Base-by-base conservation (phyloP, 176 grass and related monocot species). In the Metroxylon sagu region DNA sequence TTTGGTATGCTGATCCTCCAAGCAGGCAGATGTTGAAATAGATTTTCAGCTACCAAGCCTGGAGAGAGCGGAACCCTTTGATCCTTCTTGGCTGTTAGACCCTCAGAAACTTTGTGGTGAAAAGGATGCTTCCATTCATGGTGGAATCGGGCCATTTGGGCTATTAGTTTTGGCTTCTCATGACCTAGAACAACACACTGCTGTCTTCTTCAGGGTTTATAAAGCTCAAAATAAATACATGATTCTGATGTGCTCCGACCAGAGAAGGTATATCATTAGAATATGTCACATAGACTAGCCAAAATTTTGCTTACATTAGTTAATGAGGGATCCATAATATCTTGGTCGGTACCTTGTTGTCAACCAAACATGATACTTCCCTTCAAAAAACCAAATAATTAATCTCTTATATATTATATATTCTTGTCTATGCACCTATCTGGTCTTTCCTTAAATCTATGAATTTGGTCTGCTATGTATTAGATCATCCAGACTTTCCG, bases 21-120 rank as follows among this genome's bases (percentile, higher is more conserved):
- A 60, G 79, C 71, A 95, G 85, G 85, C 77, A 54, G 91, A 96
- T 74, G 77, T 96, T 19, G 91, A 96, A 54, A 60, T 85, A 49
- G 75, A 90, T 29, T 96, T 96, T 43, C 74, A 78, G 71, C 51
- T 87, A 31, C 23, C 62, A 64, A 29, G 31, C 60, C 25, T 80
- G 48, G 68, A 80, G 3, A 54, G 26, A 14, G 86, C 65, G 6
- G 83, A 82, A 14, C 35, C 68, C 26, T 96, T 96, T 29, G 83
- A 90, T 30, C 64, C 83, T 27, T 70, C 77, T 30, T 87, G 80
- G 86, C 79, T 81, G 66, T 59, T 86, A 43, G 91, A 90, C 4
- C 50, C 76, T 2, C 71, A 90, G 67, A 78, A 76, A 25, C 83
- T 85, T 29, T 90, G 83, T 55, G 71, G 65, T 4, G 76, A 85